Conservation (phyloP, 192 early-diverging fungal species). For the Rhizophagus sp. region DNA sequence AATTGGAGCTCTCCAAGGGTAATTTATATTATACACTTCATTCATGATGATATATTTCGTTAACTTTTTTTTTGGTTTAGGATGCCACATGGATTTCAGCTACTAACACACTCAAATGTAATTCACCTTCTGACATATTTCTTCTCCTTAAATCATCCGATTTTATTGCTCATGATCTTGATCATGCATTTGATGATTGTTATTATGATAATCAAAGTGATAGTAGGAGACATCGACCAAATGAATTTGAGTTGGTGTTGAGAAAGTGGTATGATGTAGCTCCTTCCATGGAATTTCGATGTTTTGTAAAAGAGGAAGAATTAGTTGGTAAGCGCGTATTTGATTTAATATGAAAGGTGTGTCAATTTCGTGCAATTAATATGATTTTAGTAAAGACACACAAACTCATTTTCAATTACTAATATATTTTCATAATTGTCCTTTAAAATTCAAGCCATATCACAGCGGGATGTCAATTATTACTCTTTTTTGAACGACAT, state of each 20-base stretch:
- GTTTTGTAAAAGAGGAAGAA: slow-evolving; percentile 77
- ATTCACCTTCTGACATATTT: slow-evolving; percentile 75
- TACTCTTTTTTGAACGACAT: slow-evolving; percentile 76
- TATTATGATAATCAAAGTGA: slow-evolving; percentile 34
- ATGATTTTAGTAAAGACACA: not conserved
- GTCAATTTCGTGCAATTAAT: not conserved
- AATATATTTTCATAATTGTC: not conserved
- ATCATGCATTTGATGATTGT: slow-evolving; percentile 75
- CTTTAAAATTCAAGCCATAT: slow-evolving; percentile 52
- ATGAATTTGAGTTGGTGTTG: slow-evolving; percentile 71
- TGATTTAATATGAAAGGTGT: not conserved
- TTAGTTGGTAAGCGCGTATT: slow-evolving; percentile 65
- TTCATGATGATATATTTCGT: not conserved
- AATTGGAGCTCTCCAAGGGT: slow-evolving; percentile 94
- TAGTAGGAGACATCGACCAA: slow-evolving; percentile 35
- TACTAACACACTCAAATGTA: slow-evolving; percentile 80
- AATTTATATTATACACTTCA: not conserved
- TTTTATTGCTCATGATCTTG: slow-evolving; percentile 85
- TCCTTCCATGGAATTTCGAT: slow-evolving; percentile 94
- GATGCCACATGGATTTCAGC: slow-evolving; percentile 92
- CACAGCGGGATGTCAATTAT: slow-evolving; percentile 85
- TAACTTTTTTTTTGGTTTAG: slow-evolving; percentile 31
- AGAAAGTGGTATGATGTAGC: slow-evolving; percentile 88
- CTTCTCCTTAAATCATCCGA: slow-evolving; percentile 91
- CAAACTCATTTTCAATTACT: not conserved